Evolutionary conservation across 106 monocot species (phyloP), one percentile per base, ranked within the genome.

Genomic region (Acorus calamus): DNA sequence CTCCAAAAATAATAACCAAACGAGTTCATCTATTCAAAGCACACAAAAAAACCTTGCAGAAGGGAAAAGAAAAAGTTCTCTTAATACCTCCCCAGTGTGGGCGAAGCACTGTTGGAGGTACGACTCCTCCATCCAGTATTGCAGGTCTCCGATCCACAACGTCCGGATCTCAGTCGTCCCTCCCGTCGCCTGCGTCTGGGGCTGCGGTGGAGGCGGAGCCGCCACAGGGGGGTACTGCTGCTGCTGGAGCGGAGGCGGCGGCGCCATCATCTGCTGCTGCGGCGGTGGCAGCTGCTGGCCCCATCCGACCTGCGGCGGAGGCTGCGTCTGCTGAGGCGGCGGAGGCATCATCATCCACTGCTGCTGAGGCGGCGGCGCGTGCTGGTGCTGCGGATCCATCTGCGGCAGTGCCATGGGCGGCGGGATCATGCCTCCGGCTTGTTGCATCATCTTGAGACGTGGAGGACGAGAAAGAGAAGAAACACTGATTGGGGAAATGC

Each of bases 71-170:
- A 28, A 1, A 28, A 28, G 28, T 0, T 28, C 28, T 28, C 28
- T 28, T 28, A 28, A 49, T 68, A 94, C 89, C 86, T 94, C 83
- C 55, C 86, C 89, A 4, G 83, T 79, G 7, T 49, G 52, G 14
- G 55, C 65, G 54, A 94, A 94, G 64, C 83, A 94, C 46, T 54
- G 50, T 8, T 63, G 53, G 28, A 94, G 14, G 63, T 86, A 94
- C 56, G 46, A 81, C 73, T 94, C 93, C 46, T 94, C 93, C 89
- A 94, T 94, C 93, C 89, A 94, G 57, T 83, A 81, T 77, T 83
- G 93, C 52, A 94, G 60, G 61, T 94, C 86, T 12, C 93, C 89
- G 11, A 94, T 86, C 93, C 93, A 93, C 9, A 93, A 78, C 44
- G 83, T 86, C 60, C 83, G 69, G 14, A 83, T 73, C 85, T 89